Evolutionary conservation across 108 stramenopile species (phyloP), one percentile per base, ranked within the genome.

Genomic region (Stephanodiscus minutulus): DNA sequence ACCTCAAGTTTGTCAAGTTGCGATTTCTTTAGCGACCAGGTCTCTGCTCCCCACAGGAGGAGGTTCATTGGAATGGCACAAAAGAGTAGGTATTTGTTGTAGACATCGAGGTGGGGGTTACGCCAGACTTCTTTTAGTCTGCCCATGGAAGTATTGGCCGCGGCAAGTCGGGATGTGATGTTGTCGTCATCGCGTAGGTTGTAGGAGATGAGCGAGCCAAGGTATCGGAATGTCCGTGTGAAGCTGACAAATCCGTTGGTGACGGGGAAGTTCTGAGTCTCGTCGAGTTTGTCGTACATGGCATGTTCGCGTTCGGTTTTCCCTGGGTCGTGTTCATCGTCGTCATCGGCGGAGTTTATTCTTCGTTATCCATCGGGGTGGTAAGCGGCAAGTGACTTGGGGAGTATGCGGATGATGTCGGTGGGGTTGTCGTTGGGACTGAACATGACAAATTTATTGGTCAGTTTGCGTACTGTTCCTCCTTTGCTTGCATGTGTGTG

Each of bases 61-160:
- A 58, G 8, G 24, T 58, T 58, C 57, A 58, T 21, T 17, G 57
- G 57, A 7, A 58, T 58, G 57, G 57, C 57, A 2, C 13, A 5
- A 7, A 58, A 58, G 57, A 58, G 13, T 2, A 58, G 31, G 24
- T 58, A 58, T 7, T 58, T 58, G 57, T 18, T 22, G 20, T 58
- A 58, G 13, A 58, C 24, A 6, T 58, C 20, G 29, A 58, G 17
- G 13, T 58, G 18, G 2, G 57, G 57, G 3, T 24, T 31, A 5
- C 29, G 3, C 18, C 13, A 58, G 15, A 58, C 13, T 17, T 21
- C 31, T 5, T 58, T 58, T 5, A 58, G 20, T 2, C 6, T 7
- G 5, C 57, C 57, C 57, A 58, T 58, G 13, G 57, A 28, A 3
- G 13, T 6, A 24, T 21, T 58, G 2, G 57, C 57, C 20, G 57